These are phyloP conservation scores for Cyberlindnera euphorbiae DNA, from an alignment of 805 yeast species.

Conservation along the genomic window DNA sequence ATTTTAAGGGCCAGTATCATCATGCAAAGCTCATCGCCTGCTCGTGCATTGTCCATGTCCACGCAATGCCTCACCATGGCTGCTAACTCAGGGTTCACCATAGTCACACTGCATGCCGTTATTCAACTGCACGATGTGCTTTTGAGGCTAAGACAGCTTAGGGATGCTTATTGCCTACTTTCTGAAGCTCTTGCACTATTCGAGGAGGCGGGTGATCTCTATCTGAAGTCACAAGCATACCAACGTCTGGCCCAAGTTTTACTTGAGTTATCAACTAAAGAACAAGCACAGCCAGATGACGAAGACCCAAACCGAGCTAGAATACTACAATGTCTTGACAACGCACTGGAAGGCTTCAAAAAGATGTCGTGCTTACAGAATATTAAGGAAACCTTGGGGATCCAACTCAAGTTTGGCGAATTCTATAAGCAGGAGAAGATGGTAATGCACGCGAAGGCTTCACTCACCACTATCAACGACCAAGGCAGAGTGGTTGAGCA, in stretches of 20 bases:
- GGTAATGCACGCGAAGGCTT: slow-evolving; percentile 20
- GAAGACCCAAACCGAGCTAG: slow-evolving; percentile 8
- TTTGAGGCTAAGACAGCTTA: slow-evolving; percentile 33
- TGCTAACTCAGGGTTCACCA: slow-evolving; percentile 39
- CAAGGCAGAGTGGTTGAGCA: slow-evolving; percentile 12
- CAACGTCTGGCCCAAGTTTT: slow-evolving; percentile 29
- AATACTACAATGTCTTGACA: slow-evolving; percentile 35
- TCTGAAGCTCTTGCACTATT: slow-evolving; percentile 40
- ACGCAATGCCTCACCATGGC: slow-evolving; percentile 47
- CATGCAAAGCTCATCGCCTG: slow-evolving; percentile 37
- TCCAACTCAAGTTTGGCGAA: slow-evolving; percentile 36
- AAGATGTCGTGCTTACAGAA: slow-evolving; percentile 33
- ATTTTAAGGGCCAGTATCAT: slow-evolving; percentile 43
- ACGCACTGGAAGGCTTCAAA: slow-evolving; percentile 42
- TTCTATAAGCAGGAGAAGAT: slow-evolving; percentile 29
- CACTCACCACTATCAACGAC: slow-evolving; percentile 6
- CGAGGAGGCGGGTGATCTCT: slow-evolving; percentile 35
- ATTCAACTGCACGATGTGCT: slow-evolving; percentile 42
- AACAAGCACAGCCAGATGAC: too few relatives aligned
- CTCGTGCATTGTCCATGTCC: slow-evolving; percentile 46
- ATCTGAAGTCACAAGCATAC: slow-evolving; percentile 35
- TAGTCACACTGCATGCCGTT: slow-evolving; percentile 42
- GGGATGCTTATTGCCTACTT: slow-evolving; percentile 42
- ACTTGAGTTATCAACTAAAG: slow-evolving; percentile 12
- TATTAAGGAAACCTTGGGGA: slow-evolving; percentile 35